Conservation (phyloP, 345 rosid genomes). For the Gossypium arboreum region DNA sequence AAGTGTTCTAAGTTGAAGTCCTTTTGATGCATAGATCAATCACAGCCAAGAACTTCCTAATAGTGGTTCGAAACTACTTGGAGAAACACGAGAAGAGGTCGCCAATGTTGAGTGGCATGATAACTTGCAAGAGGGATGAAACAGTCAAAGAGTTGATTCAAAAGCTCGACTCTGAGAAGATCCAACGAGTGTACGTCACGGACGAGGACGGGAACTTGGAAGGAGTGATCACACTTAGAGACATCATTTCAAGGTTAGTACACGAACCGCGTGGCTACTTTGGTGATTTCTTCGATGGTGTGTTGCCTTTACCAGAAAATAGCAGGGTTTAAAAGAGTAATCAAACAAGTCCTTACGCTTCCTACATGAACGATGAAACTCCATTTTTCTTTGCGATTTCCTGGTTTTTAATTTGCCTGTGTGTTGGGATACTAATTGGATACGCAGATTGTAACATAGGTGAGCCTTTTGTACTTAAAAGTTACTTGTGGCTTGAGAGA, state of each 20-base stretch:
- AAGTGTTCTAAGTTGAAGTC: neutral
- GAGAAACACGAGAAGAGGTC: slow-evolving; percentile 49
- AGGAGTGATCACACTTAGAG: slow-evolving; percentile 89
- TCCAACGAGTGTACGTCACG: slow-evolving; percentile 76
- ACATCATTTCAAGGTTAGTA: slow-evolving; percentile 84
- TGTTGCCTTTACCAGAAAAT: slow-evolving; percentile 66
- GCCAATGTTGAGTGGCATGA: slow-evolving; percentile 53
- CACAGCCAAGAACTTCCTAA: slow-evolving; percentile 78
- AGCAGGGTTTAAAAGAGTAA: slow-evolving; percentile 58
- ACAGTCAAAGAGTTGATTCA: slow-evolving; percentile 75
- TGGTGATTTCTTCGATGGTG: slow-evolving; percentile 96
- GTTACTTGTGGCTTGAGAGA: neutral
- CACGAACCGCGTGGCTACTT: slow-evolving; percentile 93
- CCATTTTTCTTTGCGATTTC: slow-evolving; percentile 5
- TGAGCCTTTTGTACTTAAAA: slow-evolving; percentile 22
- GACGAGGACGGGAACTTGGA: slow-evolving; percentile 77
- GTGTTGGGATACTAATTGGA: slow-evolving; percentile 10
- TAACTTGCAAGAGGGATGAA: slow-evolving; percentile 60
- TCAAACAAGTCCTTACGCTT: neutral
- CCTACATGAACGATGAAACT: slow-evolving; percentile 6
- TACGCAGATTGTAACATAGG: slow-evolving; percentile 26
- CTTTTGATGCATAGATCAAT: slow-evolving; percentile 51
- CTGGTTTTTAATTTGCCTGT: neutral
- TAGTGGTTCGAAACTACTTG: slow-evolving; percentile 59
- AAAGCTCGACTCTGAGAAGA: slow-evolving; percentile 61